Evolutionary conservation across 192 early-diverging fungal species (phyloP), one percentile per base, ranked within the genome.

Genomic region (Linnemannia elongata): DNA sequence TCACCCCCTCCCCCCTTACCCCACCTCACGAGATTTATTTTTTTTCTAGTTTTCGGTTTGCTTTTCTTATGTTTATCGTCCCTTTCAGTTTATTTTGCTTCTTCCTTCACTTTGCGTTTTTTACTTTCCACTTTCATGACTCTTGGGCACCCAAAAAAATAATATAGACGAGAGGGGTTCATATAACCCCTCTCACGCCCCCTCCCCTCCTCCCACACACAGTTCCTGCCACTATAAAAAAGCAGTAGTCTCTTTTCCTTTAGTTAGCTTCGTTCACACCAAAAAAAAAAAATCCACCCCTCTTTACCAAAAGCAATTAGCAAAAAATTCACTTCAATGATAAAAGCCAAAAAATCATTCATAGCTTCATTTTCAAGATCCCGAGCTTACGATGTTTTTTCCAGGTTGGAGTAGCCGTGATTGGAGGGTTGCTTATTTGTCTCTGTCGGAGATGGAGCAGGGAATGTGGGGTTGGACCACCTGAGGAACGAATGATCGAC

Each of bases 181-280:
- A 18, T 49, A 49, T 18, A 49, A 15, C 47, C 47, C 47, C 47
- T 49, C 17, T 18, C 47, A 49, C 47, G 47, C 47, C 47, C 47
- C 47, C 47, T 7, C 44, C 44, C 44, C 12, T 10, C 12, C 44
- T 10, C 44, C 44, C 44, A 52, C 49, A 20, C 49, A 52, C 4
- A 52, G 49, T 52, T 52, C 18, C 49, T 52, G 49, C 18, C 18
- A 52, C 49, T 52, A 52, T 22, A 76, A 60, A 76, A 76, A 55
- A 76, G 24, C 54, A 33, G 30, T 30, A 60, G 33, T 33, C 36
- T 60, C 36, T 3, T 76, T 60, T 57, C 30, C 22, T n/a, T 41
- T 38, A 36, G n/a, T 41, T 69, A 22, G 22, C 42, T 69, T 77
- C n/a, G 17, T 3, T 39, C 35, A 57, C 41, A 39, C 38, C 0